Base-by-base conservation (phyloP, 1,139 yeast genomes). In the Scheffersomyces lignicola region DNA sequence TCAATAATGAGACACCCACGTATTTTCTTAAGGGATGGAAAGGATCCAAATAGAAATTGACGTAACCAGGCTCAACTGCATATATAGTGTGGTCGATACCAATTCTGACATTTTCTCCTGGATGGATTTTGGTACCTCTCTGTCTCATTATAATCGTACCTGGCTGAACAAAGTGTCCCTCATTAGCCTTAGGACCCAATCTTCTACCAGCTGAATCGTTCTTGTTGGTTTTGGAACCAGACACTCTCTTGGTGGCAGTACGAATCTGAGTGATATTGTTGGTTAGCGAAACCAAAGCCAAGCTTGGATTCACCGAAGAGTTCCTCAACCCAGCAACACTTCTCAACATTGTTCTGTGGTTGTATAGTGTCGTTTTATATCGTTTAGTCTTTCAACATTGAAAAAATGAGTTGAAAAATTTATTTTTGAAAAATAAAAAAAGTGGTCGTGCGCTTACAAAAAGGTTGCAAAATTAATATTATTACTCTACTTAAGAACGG, bases 71-170 rank as follows among this genome's bases (percentile, higher is more conserved):
- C 54, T 92, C 97, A 30, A 73, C 56, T 2, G 98, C 97, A 62
- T 73, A 89, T 24, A 92, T 77, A 3, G 98, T 92, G 58, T 90
- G 97, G 58, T 92, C 98, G 48, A 79, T 82, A 45, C 99, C 98
- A 44, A 92, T 85, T 13, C 85, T 87, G 21, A 80, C 83, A 49
- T 92, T 90, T 47, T 86, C 95, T 29, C 99, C 99, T 0, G 98
- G 97, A 53, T 81, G 95, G 57, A 90, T 85, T 51, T 78, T 83
- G n/a, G 98, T 89, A 53, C 99, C 99, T 58, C 97, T 77, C 57
- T 92, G 99, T 60, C 97, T 80, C 80, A 87, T 80, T 30, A 92
- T 73, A 48, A 92, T 90, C 54, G 89, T 86, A n/a, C 97, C 97
- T 0, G 87, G 80, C 36, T 75, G 72, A 49, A 54, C 84, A 36